phyloP scores from a whole-genome alignment of 805 yeast species.

The Metschnikowia lachancei region DNA sequence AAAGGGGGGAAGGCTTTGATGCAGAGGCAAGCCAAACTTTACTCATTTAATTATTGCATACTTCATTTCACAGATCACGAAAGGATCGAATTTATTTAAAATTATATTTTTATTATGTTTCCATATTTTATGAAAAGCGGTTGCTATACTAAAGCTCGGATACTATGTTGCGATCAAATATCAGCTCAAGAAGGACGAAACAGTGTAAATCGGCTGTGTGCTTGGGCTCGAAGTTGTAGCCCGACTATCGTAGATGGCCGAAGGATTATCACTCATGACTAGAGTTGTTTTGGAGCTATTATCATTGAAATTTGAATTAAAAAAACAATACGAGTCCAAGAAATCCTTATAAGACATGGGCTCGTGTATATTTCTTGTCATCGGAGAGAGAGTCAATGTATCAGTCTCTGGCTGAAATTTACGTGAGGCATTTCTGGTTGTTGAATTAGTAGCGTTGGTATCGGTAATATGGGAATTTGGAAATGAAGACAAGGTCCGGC shows the following conservation, averaged over 20 bases:
- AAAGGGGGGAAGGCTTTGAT: too few species aligned
- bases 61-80: background rate
- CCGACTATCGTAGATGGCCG: background rate
- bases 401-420: conserved; percentile 1
- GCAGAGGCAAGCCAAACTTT: too few species aligned
- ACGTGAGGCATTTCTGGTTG: background rate
- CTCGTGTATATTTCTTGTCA: conserved; percentile 26
- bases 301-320: conserved; percentile 26
- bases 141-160: background rate
- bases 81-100: background rate
- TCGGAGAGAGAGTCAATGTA: background rate
- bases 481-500: conserved; percentile 1
- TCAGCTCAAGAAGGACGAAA: conserved; percentile 16
- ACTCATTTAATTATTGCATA: background rate
- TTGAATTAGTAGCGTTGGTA: background rate
- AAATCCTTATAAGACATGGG: conserved; percentile 56
- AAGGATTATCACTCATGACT: conserved; percentile 20
- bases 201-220: conserved; percentile 13
- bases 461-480: background rate
- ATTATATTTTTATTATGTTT: background rate
- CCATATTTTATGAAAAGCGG: background rate
- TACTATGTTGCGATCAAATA: background rate
- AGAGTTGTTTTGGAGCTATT: conserved; percentile 19
- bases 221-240: background rate
- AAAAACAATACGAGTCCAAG: conserved; percentile 61